Evolutionary conservation across 345 rosid species (phyloP).

Genomic region (Murraya koenigii): DNA sequence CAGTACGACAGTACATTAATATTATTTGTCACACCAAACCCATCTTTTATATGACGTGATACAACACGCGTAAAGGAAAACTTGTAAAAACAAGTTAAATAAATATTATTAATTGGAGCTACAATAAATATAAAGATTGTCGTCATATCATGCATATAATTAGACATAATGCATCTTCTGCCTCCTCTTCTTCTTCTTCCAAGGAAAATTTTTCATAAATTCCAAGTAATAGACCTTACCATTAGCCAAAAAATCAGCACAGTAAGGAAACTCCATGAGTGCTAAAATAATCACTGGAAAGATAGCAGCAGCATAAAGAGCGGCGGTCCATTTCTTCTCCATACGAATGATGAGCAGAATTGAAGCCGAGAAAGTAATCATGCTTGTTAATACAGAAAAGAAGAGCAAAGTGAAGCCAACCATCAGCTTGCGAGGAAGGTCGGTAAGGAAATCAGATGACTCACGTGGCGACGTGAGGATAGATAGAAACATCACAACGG

Average conservation of each 20-base stretch:
- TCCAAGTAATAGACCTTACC: background rate
- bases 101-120: too few species aligned
- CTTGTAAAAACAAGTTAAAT: too few species aligned
- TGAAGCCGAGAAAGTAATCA: constrained; percentile 24
- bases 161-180: too few species aligned
- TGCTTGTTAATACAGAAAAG: constrained; percentile 16
- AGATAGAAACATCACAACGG: constrained; percentile 29
- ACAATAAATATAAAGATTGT: too few species aligned
- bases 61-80: too few species aligned
- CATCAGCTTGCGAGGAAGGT: constrained; percentile 16
- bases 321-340: constrained; percentile 2
- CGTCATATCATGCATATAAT: too few species aligned
- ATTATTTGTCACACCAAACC: too few species aligned
- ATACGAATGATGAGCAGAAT: constrained; percentile 23
- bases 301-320: constrained; percentile 20
- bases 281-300: constrained; percentile 22
- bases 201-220: background rate
- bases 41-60: too few species aligned
- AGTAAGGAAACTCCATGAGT: constrained; percentile 19
- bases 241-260: background rate
- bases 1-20: too few species aligned
- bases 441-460: constrained; percentile 9
- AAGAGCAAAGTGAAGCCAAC: constrained; percentile 28
- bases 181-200: background rate
- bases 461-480: constrained; percentile 20